Conservation (phyloP, 257 asterid genomes). For the Catharanthus roseus region DNA sequence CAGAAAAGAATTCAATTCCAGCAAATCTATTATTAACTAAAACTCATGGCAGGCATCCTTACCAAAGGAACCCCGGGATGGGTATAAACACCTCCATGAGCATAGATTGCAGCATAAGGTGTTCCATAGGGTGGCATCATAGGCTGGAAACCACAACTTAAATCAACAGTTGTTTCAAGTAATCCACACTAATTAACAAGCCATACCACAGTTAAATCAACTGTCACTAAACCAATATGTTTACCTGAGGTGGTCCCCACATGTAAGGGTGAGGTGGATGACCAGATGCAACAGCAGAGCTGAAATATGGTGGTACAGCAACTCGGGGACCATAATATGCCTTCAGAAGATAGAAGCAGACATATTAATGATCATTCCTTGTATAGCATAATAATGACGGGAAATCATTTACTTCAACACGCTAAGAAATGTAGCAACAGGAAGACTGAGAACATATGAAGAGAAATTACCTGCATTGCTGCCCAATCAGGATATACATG, state of each 20-base stretch:
- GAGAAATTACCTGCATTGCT: slow-evolving; percentile 68
- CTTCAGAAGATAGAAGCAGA: slow-evolving; percentile 35
- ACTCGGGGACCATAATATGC: slow-evolving; percentile 90
- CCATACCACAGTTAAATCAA: too few species aligned
- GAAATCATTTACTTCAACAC: background rate
- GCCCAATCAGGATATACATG: slow-evolving; percentile 95
- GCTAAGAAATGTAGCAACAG: background rate
- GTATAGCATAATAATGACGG: background rate
- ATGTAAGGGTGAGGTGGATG: slow-evolving; percentile 79
- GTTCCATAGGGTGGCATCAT: slow-evolving; percentile 88
- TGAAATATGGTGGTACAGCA: slow-evolving; percentile 85
- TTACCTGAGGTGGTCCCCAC: slow-evolving; percentile 99
- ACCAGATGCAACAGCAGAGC: slow-evolving; percentile 73
- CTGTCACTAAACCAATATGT: slow-evolving; percentile 9
- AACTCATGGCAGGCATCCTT: slow-evolving; percentile 25
- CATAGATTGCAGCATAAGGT: slow-evolving; percentile 83
- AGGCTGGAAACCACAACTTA: slow-evolving; percentile 40
- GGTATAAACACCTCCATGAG: slow-evolving; percentile 81
- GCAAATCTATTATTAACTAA: background rate
- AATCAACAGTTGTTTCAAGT: background rate
- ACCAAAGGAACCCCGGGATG: slow-evolving; percentile 87
- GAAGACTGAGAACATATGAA: background rate
- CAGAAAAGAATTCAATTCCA: background rate
- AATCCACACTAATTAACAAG: background rate
- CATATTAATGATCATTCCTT: slow-evolving; percentile 3